Percentiles rank a stretch among this genome's conserved stretches.
Conservation (phyloP, 768 basidiomycete species). For the Trametes elegans region DNA sequence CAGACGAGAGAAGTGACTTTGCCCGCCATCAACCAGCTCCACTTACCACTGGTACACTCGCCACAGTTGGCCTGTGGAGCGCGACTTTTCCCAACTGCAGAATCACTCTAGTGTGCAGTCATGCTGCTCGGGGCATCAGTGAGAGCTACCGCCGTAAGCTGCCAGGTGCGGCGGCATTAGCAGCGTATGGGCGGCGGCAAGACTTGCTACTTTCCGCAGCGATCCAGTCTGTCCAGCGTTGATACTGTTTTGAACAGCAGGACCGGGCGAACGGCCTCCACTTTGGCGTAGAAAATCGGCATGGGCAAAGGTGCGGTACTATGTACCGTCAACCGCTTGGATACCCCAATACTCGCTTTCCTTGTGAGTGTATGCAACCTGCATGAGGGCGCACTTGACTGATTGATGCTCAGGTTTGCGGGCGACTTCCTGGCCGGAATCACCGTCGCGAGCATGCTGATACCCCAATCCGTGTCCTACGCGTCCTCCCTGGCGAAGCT, state of each 20-base stretch:
- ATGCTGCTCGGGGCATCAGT: too few relatives aligned
- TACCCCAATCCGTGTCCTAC: slow-evolving; percentile 89
- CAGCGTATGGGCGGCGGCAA: too few relatives aligned
- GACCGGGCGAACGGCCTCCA: background rate
- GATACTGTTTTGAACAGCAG: background rate
- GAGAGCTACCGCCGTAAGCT: too few relatives aligned
- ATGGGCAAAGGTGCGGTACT: slow-evolving; percentile 60
- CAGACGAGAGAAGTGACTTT: too few relatives aligned
- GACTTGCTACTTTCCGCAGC: too few relatives aligned
- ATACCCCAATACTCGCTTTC: slow-evolving; percentile 73
- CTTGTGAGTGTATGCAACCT: slow-evolving; percentile 38
- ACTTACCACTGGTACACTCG: too few relatives aligned
- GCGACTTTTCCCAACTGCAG: too few relatives aligned
- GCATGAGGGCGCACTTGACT: background rate
- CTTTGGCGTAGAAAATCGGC: slow-evolving; percentile 18
- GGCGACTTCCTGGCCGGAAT: slow-evolving; percentile 83
- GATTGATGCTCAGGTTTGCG: slow-evolving; percentile 40
- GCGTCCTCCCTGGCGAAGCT: slow-evolving; percentile 85
- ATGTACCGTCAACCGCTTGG: slow-evolving; percentile 76
- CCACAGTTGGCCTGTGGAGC: too few relatives aligned
- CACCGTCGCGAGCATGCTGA: slow-evolving; percentile 81
- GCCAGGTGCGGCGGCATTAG: too few relatives aligned
- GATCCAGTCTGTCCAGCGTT: too few relatives aligned
- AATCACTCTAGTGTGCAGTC: too few relatives aligned
- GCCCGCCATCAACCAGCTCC: too few relatives aligned